These are phyloP conservation scores for Ampelomyces quisqualis DNA, from an alignment of 2,329 filamentous ascomycete genomes.

Conservation along the genomic window DNA sequence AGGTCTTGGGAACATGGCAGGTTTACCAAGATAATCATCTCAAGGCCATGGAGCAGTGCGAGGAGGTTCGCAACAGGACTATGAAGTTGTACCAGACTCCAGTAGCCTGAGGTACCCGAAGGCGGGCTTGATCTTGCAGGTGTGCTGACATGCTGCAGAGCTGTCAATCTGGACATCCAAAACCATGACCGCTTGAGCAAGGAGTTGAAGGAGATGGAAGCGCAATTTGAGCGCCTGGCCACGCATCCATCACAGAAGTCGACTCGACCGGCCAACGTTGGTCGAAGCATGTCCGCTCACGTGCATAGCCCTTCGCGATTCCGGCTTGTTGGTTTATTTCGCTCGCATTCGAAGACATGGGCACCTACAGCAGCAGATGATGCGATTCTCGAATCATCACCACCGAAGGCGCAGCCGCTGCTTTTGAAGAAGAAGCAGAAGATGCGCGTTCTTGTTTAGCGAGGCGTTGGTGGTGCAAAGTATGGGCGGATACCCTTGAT, in stretches of 20 bases:
- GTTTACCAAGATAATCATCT: constrained; percentile 62
- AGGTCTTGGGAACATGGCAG: constrained; percentile 62
- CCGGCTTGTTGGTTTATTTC: constrained; percentile 1
- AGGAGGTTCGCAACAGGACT: constrained; percentile 34
- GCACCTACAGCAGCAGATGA: not conserved
- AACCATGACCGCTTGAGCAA: not conserved
- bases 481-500: not conserved
- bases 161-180: not conserved
- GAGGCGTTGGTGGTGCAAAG: constrained; percentile 2
- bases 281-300: not conserved
- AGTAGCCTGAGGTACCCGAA: constrained; percentile 3
- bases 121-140: not conserved
- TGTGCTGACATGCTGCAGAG: constrained; percentile 4
- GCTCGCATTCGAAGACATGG: not conserved
- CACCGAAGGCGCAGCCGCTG: not conserved
- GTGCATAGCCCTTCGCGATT: not conserved
- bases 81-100: constrained; percentile 30
- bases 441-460: constrained; percentile 4
- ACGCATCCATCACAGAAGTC: not conserved
- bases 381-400: not conserved
- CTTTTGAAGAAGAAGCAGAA: constrained; percentile 1
- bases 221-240: not conserved
- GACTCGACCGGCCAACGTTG: not conserved
- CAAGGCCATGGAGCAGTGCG: constrained; percentile 50
- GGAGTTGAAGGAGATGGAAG: not conserved